Base-by-base conservation (phyloP, 129 eudicot species). In the Flaveria robusta region DNA sequence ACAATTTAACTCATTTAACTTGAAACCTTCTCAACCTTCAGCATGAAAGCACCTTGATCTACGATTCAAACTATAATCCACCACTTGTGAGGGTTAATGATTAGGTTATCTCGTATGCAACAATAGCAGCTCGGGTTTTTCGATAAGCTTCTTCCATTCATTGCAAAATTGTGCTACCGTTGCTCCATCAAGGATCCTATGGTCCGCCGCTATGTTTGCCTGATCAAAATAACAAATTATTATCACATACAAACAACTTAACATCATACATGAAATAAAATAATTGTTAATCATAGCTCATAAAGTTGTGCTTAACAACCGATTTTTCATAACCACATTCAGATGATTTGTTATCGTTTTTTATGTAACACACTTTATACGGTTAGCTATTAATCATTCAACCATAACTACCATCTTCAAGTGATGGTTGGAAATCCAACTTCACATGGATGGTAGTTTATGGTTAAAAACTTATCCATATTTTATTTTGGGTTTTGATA, bases 131-230 rank as follows among this genome's bases (percentile, higher is more conserved):
- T 93, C 97, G 1, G 97, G 98, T 71, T 85, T 93, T 72, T 51
- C 58, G 22, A 51, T 51, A 51, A 51, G 58, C 58, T 51, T 51
- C 23, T 51, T 93, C 97, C 97, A 93, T 63, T 90, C 96, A 43
- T 90, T 85, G 87, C 98, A 90, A 81, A 93, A 93, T 46, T 65
- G 43, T 22, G 97, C 97, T 31, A 93, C 97, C 2, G 58, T 51
- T 5, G 58, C 58, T 51, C 58, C 58, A 51, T 51, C 58, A 52
- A 90, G 83, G 56, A 93, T 89, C 77, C 98, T 85, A 71, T 93
- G 98, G 74, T 93, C 98, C 0, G 98, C 92, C 8, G 91, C 97
- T 64, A 93, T 84, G 74, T 90, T 85, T 46, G 90, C 87, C 97
- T 93, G 13, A 56, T 9, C 29, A 22, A 56, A 56, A 56, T 23